phyloP scores from a whole-genome alignment of 768 basidiomycete genomes.

The Psilocybe tampanensis region DNA sequence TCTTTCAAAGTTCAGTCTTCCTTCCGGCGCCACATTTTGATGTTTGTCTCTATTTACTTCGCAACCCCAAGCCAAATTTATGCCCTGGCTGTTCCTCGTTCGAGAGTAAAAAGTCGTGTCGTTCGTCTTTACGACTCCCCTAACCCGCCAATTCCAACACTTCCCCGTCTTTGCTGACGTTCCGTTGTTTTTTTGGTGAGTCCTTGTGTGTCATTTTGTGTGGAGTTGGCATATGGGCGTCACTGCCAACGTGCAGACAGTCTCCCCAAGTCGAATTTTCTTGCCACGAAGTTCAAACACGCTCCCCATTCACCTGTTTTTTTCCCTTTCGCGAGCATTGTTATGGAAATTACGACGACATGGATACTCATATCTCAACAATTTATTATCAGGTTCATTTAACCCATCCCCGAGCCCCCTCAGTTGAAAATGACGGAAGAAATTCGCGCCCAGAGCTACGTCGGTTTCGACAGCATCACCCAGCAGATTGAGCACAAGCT shows the following conservation, averaged over 20 bases:
- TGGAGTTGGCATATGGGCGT: not conserved
- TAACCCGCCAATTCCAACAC: not conserved
- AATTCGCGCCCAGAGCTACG: conserved; percentile 90
- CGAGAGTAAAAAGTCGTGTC: conserved; percentile 11
- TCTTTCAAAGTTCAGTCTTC: not conserved
- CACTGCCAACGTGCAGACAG: no score
- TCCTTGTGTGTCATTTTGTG: not conserved
- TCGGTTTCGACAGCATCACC: conserved; percentile 98
- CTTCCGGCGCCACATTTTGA: not conserved
- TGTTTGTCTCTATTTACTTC: conserved; percentile 3
- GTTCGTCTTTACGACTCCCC: conserved; percentile 3
- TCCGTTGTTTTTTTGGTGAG: conserved; percentile 1
- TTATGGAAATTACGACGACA: not conserved
- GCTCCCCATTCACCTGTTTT: not conserved
- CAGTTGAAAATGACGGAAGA: conserved; percentile 47
- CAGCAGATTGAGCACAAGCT: conserved; percentile 99
- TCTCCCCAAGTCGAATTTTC: not conserved
- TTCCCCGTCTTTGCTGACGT: not conserved
- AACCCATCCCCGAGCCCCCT: not conserved
- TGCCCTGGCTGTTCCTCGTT: not conserved
- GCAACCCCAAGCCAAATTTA: conserved; percentile 4
- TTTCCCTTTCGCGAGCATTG: not conserved
- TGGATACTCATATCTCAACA: not conserved
- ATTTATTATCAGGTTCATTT: not conserved
- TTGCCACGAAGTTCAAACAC: conserved; percentile 8